phyloP scores from a whole-genome alignment of 2,329 filamentous ascomycete species.

The Aspergillus nomiae region DNA sequence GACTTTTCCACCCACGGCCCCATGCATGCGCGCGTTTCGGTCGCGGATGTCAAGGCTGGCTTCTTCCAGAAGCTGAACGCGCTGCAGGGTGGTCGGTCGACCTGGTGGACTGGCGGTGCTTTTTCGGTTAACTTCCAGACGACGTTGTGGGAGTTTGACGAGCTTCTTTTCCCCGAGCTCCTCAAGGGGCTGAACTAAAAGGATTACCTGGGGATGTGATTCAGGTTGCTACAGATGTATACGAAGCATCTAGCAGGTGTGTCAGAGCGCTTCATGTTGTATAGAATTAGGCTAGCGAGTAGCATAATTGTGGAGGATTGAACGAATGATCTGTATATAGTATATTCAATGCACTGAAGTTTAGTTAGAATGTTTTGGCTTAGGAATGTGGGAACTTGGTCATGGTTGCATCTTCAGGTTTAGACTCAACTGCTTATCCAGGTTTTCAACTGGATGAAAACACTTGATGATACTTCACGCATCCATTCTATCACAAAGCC shows the following conservation, averaged over 20 bases:
- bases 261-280: not conserved
- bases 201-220: not conserved
- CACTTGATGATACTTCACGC: no score
- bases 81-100: slow-evolving; percentile 43
- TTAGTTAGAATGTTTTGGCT: no score
- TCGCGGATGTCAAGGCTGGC: slow-evolving; percentile 33
- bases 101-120: slow-evolving; percentile 35
- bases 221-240: not conserved
- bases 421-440: no score
- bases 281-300: not conserved
- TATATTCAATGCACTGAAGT: no score
- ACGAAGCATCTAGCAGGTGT: not conserved
- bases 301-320: not conserved
- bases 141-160: slow-evolving; percentile 25
- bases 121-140: slow-evolving; percentile 38
- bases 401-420: no score
- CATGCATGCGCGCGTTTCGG: slow-evolving; percentile 34
- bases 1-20: slow-evolving; percentile 30
- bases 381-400: no score
- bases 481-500: no score
- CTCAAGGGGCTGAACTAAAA: slow-evolving; percentile 14
- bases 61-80: slow-evolving; percentile 42
- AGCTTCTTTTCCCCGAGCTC: slow-evolving; percentile 23
- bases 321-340: no score
- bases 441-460: no score